These are phyloP conservation scores for Rhodotorula sp. DNA, from an alignment of 1,284 basidiomycete species.

Conservation along the genomic window DNA sequence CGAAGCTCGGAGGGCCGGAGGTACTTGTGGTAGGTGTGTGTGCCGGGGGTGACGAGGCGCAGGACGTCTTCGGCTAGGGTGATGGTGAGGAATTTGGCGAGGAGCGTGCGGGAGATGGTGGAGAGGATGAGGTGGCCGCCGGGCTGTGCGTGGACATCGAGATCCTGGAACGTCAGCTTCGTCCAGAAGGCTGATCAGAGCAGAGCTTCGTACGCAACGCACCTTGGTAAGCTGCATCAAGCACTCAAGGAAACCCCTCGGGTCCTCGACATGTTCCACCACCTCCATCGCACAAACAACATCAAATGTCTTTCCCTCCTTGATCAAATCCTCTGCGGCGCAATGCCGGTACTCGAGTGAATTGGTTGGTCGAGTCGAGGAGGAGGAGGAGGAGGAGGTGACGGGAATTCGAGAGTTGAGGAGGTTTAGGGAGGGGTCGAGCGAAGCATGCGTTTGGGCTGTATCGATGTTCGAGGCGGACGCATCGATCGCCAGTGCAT, in stretches of 20 bases:
- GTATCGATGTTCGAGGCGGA: slow-evolving; percentile 82
- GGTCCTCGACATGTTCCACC: slow-evolving; percentile 93
- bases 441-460: slow-evolving; percentile 75
- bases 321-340: slow-evolving; percentile 70
- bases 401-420: slow-evolving; percentile 24
- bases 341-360: slow-evolving; percentile 68
- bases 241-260: slow-evolving; percentile 74
- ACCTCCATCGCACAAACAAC: slow-evolving; percentile 98
- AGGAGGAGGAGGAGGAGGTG: neutral
- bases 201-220: slow-evolving; percentile 36
- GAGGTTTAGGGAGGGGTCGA: slow-evolving; percentile 60
- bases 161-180: neutral
- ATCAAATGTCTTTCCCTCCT: slow-evolving; percentile 68
- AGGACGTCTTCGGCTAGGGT: slow-evolving; percentile 82
- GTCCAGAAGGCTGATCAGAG: too few relatives aligned
- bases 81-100: slow-evolving; percentile 87
- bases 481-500: slow-evolving; percentile 85
- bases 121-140: slow-evolving; percentile 94
- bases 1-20: slow-evolving; percentile 86
- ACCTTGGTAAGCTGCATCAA: slow-evolving; percentile 84
- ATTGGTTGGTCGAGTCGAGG: neutral
- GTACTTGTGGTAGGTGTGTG: slow-evolving; percentile 89
- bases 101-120: slow-evolving; percentile 90
- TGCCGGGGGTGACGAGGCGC: slow-evolving; percentile 79
- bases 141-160: slow-evolving; percentile 60